Percentiles rank a stretch among this genome's conserved stretches.
These are phyloP conservation scores for Chaetomium tenue DNA, from an alignment of 495 filamentous ascomycete genomes.

Conservation along the genomic window DNA sequence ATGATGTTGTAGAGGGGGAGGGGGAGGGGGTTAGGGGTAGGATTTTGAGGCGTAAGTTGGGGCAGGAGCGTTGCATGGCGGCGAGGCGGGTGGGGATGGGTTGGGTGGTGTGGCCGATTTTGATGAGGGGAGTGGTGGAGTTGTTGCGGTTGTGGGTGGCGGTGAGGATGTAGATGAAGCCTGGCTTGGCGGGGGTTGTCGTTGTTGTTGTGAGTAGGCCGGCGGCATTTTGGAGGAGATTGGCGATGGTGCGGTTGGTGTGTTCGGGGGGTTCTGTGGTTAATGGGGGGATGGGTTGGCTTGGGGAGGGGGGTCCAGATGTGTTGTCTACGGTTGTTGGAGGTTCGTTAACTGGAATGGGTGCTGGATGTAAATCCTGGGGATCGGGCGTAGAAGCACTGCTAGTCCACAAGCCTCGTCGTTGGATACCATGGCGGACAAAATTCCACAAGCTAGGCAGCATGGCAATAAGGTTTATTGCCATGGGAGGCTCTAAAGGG, in stretches of 20 bases:
- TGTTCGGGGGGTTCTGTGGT: no score
- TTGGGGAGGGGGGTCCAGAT: not conserved
- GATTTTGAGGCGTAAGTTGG: no score
- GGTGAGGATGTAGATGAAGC: slow-evolving; percentile 7
- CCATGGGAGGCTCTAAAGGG: not conserved
- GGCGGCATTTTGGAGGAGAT: not conserved
- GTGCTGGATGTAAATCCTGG: not conserved
- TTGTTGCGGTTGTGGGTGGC: not conserved
- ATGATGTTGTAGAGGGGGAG: no score
- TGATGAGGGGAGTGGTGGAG: not conserved
- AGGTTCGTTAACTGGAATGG: not conserved
- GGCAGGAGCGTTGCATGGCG: no score
- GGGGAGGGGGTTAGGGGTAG: no score
- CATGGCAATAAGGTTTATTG: not conserved
- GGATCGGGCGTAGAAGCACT: not conserved
- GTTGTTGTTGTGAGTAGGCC: not conserved
- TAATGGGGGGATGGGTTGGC: not conserved
- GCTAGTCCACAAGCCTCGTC: not conserved
- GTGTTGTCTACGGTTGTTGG: not conserved
- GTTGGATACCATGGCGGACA: not conserved
- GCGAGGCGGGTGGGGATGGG: no score
- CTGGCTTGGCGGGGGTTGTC: not conserved
- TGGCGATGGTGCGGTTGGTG: not conserved
- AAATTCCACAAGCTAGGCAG: not conserved
- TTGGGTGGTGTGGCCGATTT: slow-evolving; percentile 3